Base-by-base conservation (phyloP, 2,329 filamentous ascomycete species). In the Cordyceps farinosa region DNA sequence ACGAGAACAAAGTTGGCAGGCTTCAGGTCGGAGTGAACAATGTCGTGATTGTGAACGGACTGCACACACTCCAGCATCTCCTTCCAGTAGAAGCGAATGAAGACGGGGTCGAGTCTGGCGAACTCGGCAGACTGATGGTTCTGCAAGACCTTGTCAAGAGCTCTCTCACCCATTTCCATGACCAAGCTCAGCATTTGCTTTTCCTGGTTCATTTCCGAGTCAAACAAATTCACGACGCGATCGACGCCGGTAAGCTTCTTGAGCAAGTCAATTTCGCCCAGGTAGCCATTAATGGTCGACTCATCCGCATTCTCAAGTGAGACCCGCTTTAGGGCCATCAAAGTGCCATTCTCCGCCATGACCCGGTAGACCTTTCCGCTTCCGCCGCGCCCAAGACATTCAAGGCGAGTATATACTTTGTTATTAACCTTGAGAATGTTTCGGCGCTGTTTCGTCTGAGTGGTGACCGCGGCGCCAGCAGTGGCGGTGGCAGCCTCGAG, bases 81-180 rank as follows among this genome's bases (percentile, higher is more conserved):
- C 75, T 96, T 95, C 95, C 95, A 99, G 80, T 97, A 97, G 77
- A 91, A 96, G n/a, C 95, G 90, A 13, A 95, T 92, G 74, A 98
- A 97, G 60, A 90, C 90, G 1, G 91, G 84, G 72, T 99, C 95
- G 65, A 99, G 89, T 65, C 83, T 85, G 45, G 90, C 86, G 61
- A 90, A 86, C 65, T 92, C 89, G 0, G 82, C 84, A 70, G 88
- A 91, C 70, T 91, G 80, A 10, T 88, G 87, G 67, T 88, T 85
- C 42, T 87, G 88, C 67, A 99, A 84, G 61, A 98, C 87, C 62
- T 89, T 91, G 72, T 96, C 90, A 71, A 99, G 84, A 75, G 99
- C 95, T 29, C 94, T 87, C 77, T 99, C 95, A 67, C 95, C 95
- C 73, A 97, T 90, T 78, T 99, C 95, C 93, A 99, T 97, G 64